Evolutionary conservation across 2,329 filamentous ascomycete species (phyloP).

Genomic region (Alternaria sp.): DNA sequence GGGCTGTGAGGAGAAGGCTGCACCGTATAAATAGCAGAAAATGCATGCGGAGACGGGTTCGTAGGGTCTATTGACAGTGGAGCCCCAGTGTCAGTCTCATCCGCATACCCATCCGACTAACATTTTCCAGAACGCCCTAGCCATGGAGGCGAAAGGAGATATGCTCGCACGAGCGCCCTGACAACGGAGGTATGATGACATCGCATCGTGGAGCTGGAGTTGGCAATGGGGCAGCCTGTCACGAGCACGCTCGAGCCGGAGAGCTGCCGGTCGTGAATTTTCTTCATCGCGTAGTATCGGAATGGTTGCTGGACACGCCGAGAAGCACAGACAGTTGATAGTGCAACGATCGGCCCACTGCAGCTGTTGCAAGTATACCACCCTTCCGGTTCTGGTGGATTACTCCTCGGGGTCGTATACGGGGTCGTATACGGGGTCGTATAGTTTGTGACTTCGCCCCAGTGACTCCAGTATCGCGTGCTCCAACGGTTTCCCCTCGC

Average conservation of each 20-base stretch:
- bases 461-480: not conserved
- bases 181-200: constrained; percentile 32
- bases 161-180: constrained; percentile 24
- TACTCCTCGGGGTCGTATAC: not conserved
- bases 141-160: constrained; percentile 17
- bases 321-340: constrained; percentile 16
- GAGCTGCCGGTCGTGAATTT: constrained; percentile 15
- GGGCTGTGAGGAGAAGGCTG: constrained; percentile 25
- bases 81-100: constrained; percentile 28
- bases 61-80: constrained; percentile 25
- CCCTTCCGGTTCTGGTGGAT: not conserved
- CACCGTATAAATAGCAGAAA: constrained; percentile 25
- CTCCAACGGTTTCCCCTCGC: not conserved
- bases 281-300: constrained; percentile 22
- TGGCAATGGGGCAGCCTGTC: constrained; percentile 12
- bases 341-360: constrained; percentile 17
- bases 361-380: constrained; percentile 7
- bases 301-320: constrained; percentile 11
- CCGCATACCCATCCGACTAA: constrained; percentile 17
- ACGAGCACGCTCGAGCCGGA: constrained; percentile 13
- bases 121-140: constrained; percentile 19
- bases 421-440: not conserved
- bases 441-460: not conserved
- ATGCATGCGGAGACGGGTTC: constrained; percentile 21
- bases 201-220: constrained; percentile 13